These are phyloP conservation scores for Leccinum fibrillosum DNA, from an alignment of 768 basidiomycete species.

Conservation along the genomic window DNA sequence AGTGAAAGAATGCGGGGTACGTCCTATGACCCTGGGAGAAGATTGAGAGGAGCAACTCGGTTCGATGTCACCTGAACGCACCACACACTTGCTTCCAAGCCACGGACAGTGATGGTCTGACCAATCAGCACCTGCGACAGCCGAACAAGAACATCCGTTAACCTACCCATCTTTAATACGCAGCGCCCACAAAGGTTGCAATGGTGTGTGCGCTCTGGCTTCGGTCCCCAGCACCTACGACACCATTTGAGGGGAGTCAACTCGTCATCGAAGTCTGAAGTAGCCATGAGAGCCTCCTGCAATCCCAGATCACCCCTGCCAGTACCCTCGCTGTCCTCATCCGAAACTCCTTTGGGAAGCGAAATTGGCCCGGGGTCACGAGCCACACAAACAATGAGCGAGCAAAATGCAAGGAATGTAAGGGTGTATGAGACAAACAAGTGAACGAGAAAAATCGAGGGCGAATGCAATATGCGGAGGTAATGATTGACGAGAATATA, in stretches of 20 bases:
- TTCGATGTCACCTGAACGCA: slow-evolving; percentile 32
- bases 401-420: slow-evolving; percentile 65
- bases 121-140: slow-evolving; percentile 7
- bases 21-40: slow-evolving; percentile 69
- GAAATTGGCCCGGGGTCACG: slow-evolving; percentile 72
- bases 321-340: slow-evolving; percentile 28
- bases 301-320: slow-evolving; percentile 46
- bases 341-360: slow-evolving; percentile 17
- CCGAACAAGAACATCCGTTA: background rate
- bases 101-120: slow-evolving; percentile 87
- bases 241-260: slow-evolving; percentile 67
- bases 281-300: slow-evolving; percentile 57
- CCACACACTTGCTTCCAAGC: slow-evolving; percentile 75
- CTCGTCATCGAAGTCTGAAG: slow-evolving; percentile 49
- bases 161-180: slow-evolving; percentile 80
- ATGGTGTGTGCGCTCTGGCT: slow-evolving; percentile 79
- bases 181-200: slow-evolving; percentile 74
- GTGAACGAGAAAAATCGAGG: slow-evolving; percentile 49
- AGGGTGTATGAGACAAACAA: slow-evolving; percentile 59
- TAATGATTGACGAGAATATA: slow-evolving; percentile 67
- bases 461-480: slow-evolving; percentile 48
- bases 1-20: slow-evolving; percentile 81
- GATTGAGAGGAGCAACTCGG: background rate
- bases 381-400: slow-evolving; percentile 67
- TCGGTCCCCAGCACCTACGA: slow-evolving; percentile 73